Percentiles rank a stretch among this genome's conserved stretches.
Evolutionary conservation across 495 filamentous ascomycete genomes (phyloP).

Genomic region (Cladorrhinum samala): DNA sequence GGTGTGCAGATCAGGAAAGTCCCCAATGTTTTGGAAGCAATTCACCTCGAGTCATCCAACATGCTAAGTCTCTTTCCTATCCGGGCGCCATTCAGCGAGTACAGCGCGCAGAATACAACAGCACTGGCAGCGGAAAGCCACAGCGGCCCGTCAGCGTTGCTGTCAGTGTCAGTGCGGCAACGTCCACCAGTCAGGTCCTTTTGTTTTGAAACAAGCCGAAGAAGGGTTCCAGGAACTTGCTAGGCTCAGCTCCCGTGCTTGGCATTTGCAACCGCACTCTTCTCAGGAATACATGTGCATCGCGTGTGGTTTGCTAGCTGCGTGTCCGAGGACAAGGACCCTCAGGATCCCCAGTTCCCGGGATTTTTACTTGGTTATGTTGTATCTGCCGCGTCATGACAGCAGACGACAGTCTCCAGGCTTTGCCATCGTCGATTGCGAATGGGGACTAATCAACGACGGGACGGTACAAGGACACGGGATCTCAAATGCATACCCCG

Average conservation of each 20-base stretch:
- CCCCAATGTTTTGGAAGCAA: background rate
- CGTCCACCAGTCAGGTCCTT: background rate
- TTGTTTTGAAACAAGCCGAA: slow-evolving; percentile 4
- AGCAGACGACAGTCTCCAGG: background rate
- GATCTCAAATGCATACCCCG: slow-evolving; percentile 17
- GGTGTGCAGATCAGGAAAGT: background rate
- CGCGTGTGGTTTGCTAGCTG: background rate
- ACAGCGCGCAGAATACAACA: background rate
- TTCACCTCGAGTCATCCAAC: background rate
- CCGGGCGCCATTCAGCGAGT: background rate
- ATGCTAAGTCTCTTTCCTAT: background rate
- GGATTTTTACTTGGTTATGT: background rate
- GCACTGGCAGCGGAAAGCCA: background rate
- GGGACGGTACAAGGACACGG: background rate
- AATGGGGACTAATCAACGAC: background rate
- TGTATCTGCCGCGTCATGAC: slow-evolving; percentile 3
- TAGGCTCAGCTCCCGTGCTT: background rate
- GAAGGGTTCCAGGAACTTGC: background rate
- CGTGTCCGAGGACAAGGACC: background rate
- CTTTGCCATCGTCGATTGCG: background rate
- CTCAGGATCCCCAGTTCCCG: background rate
- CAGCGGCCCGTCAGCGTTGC: background rate
- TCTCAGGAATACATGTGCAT: background rate
- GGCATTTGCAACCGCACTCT: background rate
- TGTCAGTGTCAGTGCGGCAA: slow-evolving; percentile 2